Evolutionary conservation across 2,329 filamentous ascomycete species (phyloP).

Genomic region (Exophiala alcalophila): DNA sequence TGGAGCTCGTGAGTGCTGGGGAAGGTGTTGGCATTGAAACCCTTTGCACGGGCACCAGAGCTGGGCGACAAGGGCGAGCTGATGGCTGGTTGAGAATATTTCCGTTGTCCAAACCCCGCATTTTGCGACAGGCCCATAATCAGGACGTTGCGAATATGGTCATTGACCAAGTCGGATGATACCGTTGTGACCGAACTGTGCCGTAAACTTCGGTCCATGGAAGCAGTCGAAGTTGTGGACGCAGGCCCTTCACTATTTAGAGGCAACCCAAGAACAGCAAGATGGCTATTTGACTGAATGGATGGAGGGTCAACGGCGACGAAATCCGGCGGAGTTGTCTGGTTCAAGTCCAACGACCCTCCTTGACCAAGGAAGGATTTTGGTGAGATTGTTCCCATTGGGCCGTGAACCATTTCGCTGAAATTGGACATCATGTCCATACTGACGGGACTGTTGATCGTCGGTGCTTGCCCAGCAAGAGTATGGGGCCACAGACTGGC

Average conservation of each 20-base stretch:
- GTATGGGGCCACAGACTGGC: conserved; percentile 67
- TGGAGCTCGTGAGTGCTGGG: conserved; percentile 83
- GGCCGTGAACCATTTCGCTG: conserved; percentile 65
- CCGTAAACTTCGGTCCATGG: conserved; percentile 58
- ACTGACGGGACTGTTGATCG: conserved; percentile 65
- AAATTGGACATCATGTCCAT: conserved; percentile 74
- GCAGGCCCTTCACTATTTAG: conserved; percentile 38
- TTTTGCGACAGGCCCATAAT: conserved; percentile 61
- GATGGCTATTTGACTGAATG: conserved; percentile 48
- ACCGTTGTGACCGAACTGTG: conserved; percentile 60
- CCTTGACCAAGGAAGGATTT: conserved; percentile 69
- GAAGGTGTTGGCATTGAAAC: conserved; percentile 54
- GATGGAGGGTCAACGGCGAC: conserved; percentile 69
- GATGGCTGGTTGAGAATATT: conserved; percentile 58
- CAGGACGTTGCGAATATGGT: conserved; percentile 62
- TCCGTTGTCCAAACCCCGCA: conserved; percentile 55
- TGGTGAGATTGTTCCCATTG: conserved; percentile 70
- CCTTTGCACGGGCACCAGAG: conserved; percentile 35
- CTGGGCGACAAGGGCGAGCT: conserved; percentile 50
- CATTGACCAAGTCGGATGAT: conserved; percentile 64
- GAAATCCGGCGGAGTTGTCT: conserved; percentile 75
- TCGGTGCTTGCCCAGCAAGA: conserved; percentile 66
- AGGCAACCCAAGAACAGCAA: conserved; percentile 50
- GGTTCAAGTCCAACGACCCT: conserved; percentile 62
- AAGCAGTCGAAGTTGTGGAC: conserved; percentile 47